Evolutionary conservation across 2,329 filamentous ascomycete species (phyloP).

Genomic region (Ophiosphaerella korrae): DNA sequence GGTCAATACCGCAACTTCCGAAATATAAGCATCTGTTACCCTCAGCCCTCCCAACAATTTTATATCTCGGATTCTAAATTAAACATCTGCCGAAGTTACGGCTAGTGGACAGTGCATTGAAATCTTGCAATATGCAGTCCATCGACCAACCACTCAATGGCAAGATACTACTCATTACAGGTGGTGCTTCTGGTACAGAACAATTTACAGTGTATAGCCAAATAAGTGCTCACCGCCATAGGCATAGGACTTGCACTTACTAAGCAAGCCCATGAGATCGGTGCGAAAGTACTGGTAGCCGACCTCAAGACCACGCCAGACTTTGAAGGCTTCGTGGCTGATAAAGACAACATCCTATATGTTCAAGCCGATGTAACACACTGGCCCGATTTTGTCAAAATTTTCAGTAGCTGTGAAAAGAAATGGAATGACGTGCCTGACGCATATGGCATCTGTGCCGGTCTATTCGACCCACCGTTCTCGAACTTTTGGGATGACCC

Average conservation of each 20-base stretch:
- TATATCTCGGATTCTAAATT: too few relatives aligned
- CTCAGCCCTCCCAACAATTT: too few relatives aligned
- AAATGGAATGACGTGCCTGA: slow-evolving; percentile 41
- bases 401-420: slow-evolving; percentile 32
- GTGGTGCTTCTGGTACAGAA: slow-evolving; percentile 40
- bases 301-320: slow-evolving; percentile 31
- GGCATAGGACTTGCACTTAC: slow-evolving; percentile 42
- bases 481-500: slow-evolving; percentile 40
- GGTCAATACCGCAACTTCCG: neutral
- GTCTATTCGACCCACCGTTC: slow-evolving; percentile 36
- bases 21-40: too few relatives aligned
- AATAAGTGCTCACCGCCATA: slow-evolving; percentile 8
- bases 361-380: slow-evolving; percentile 34
- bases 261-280: slow-evolving; percentile 31
- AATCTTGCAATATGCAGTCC: slow-evolving; percentile 12
- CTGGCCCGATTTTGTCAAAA: slow-evolving; percentile 32
- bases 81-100: too few relatives aligned
- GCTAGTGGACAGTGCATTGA: too few relatives aligned
- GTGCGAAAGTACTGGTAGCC: slow-evolving; percentile 29
- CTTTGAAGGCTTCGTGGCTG: slow-evolving; percentile 21
- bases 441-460: slow-evolving; percentile 39
- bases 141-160: slow-evolving; percentile 38
- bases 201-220: neutral
- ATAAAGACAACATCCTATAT: slow-evolving; percentile 31
- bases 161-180: slow-evolving; percentile 43